Evolutionary conservation across 2,329 filamentous ascomycete species (phyloP).

Genomic region (Fusarium subtropicale): DNA sequence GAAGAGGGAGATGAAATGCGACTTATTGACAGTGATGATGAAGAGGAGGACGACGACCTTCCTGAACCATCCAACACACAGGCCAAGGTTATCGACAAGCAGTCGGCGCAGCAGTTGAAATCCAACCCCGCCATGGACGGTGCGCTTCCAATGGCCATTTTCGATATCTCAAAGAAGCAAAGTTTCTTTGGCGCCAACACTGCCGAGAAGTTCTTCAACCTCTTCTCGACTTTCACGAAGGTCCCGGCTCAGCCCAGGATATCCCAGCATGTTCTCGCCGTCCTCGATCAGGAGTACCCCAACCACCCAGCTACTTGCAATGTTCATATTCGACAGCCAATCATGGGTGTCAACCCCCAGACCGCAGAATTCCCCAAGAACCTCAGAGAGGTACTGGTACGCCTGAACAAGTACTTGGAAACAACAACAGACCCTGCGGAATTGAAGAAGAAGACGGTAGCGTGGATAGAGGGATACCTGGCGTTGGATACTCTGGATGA

Average conservation of each 20-base stretch:
- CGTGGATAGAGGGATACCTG: constrained; percentile 68
- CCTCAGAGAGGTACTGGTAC: constrained; percentile 72
- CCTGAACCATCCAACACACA: constrained; percentile 57
- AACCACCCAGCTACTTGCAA: constrained; percentile 72
- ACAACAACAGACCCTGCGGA: constrained; percentile 59
- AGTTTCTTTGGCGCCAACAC: constrained; percentile 74
- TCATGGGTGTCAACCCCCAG: constrained; percentile 71
- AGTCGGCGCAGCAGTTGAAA: constrained; percentile 65
- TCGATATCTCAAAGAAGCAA: constrained; percentile 85
- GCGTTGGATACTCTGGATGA: constrained; percentile 63
- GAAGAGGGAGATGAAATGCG: constrained; percentile 63
- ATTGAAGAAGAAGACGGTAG: constrained; percentile 61
- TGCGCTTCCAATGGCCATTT: constrained; percentile 93
- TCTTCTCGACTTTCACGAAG: constrained; percentile 77
- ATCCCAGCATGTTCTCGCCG: constrained; percentile 77
- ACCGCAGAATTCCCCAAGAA: constrained; percentile 79
- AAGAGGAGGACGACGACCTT: constrained; percentile 57
- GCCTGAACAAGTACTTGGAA: constrained; percentile 65
- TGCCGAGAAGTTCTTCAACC: constrained; percentile 81
- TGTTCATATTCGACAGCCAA: constrained; percentile 77
- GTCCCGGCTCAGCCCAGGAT: constrained; percentile 74
- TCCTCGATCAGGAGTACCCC: constrained; percentile 70
- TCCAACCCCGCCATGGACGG: constrained; percentile 87
- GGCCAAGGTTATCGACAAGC: constrained; percentile 60
- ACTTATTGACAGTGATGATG: constrained; percentile 59